phyloP scores from a whole-genome alignment of 31 red algal genomes.

The Asparagopsis taxiformis region DNA sequence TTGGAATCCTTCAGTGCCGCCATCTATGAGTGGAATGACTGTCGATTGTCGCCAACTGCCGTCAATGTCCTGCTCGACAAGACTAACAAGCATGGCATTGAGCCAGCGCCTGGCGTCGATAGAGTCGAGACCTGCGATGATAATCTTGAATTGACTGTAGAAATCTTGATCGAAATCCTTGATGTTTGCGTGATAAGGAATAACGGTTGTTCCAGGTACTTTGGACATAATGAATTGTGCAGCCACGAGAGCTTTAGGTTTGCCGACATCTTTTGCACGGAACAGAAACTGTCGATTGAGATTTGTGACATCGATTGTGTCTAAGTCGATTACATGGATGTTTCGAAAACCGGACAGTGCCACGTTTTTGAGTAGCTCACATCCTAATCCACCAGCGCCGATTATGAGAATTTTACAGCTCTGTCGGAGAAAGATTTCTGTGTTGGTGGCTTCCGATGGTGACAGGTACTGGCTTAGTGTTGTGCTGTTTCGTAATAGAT shows the following conservation, averaged over 20 bases:
- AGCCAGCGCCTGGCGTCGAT: conserved; percentile 95
- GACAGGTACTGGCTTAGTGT: conserved; percentile 38
- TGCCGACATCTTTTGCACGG: conserved; percentile 77
- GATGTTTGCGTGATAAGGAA: conserved; percentile 81
- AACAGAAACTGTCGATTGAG: conserved; percentile 99
- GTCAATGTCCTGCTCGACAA: conserved; percentile 63
- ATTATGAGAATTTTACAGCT: conserved; percentile 89
- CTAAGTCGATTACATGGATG: conserved; percentile 93
- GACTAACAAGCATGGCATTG: conserved; percentile 74
- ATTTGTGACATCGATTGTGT: conserved; percentile 96
- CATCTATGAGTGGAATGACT: conserved; percentile 92
- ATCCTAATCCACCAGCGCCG: conserved; percentile 95
- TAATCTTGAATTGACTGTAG: conserved; percentile 89
- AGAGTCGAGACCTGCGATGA: conserved; percentile 95
- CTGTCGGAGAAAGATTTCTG: conserved; percentile 54
- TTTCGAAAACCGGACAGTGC: conserved; percentile 89
- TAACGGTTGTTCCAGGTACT: conserved; percentile 48
- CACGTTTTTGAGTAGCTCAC: conserved; percentile 88
- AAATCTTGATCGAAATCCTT: conserved; percentile 75
- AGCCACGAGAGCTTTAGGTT: conserved; percentile 84
- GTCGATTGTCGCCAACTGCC: conserved; percentile 42
- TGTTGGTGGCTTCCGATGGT: conserved; percentile 27
- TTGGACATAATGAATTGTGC: conserved; percentile 62
- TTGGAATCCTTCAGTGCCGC: conserved; percentile 95
- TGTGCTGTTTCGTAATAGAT: conserved; percentile 50